Base-by-base conservation (phyloP, 768 basidiomycete genomes). In the Boletus pseudo-olivaceus region DNA sequence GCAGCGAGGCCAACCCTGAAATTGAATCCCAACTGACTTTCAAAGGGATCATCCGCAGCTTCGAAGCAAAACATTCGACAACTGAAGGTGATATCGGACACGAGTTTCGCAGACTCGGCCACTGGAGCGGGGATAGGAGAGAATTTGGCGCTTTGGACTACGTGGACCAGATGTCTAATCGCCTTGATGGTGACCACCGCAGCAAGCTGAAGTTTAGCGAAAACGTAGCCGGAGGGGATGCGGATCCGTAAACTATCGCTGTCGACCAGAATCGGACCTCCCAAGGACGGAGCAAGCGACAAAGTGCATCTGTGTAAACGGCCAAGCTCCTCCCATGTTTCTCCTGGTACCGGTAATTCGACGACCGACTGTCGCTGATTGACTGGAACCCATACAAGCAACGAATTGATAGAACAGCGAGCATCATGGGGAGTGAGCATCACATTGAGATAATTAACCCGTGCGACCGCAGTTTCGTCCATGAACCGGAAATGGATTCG, bases 11-110 rank as follows among this genome's bases (percentile, higher is more conserved):
- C 93, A 45, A 83, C 80, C 54, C 81, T 77, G 78, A 82, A 90
- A 30, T 92, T 88, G 9, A 88, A 75, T 34, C 83, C 88, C 19
- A 97, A 71, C 55, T 78, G 82, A 15, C 81, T 79, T 69, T 98
- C 95, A 53, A 97, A 83, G 1, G 85, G 81, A 61, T 93, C 90
- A 67, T 98, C 95, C 23, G 84, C 82, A 26, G 85, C 85, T 69
- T 97, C 93, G 9, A 91, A 62, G 45, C 82, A 83, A 33, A 96
- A 62, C 41, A 76, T 76, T n/a, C 78, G 75, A 47, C 94, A 68
- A 10, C 67, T 73, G 42, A 96, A 64, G 1, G 73, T 72, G 42
- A 95, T 65, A 50, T 78, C 76, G 0, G 92, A 92, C 3, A 93
- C 71, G 0, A 66, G 60, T 70, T 93, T 97, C 0, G 93, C 82